phyloP scores from a whole-genome alignment of 2,329 filamentous ascomycete genomes.

The Hymenoscyphus salicellus region DNA sequence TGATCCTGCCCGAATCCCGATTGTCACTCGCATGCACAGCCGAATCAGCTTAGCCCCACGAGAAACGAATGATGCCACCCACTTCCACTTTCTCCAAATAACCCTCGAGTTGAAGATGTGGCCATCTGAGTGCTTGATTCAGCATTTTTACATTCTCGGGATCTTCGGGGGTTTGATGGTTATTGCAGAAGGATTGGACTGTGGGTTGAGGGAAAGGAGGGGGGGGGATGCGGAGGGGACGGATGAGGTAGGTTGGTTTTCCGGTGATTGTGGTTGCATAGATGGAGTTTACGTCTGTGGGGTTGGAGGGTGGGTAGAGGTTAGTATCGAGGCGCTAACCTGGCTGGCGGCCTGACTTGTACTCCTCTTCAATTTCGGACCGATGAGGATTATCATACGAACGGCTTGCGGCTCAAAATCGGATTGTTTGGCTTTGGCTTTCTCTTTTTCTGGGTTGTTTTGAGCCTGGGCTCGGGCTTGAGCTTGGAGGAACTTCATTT shows the following conservation, averaged over 20 bases:
- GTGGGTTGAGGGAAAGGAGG: neutral
- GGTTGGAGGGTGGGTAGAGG: too few species aligned
- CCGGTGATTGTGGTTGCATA: too few species aligned
- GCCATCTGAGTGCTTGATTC: neutral
- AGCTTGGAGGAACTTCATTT: too few species aligned
- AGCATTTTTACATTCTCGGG: neutral
- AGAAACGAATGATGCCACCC: neutral
- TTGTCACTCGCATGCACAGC: neutral
- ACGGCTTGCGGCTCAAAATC: too few species aligned
- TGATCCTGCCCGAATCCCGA: neutral
- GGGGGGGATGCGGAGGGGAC: neutral
- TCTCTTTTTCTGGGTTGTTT: too few species aligned
- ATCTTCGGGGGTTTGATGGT: neutral
- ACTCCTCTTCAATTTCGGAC: too few species aligned
- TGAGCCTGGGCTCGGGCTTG: too few species aligned
- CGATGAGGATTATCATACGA: too few species aligned
- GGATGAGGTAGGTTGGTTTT: neutral
- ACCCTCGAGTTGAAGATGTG: neutral
- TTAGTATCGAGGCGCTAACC: too few species aligned
- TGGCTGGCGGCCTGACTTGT: too few species aligned
- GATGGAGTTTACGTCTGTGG: too few species aligned
- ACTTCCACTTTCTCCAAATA: neutral
- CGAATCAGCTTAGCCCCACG: neutral
- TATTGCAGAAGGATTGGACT: neutral
- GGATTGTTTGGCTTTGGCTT: too few species aligned